phyloP scores from a whole-genome alignment of 169 alveolate genomes.

The Plasmodium chabaudi region DNA sequence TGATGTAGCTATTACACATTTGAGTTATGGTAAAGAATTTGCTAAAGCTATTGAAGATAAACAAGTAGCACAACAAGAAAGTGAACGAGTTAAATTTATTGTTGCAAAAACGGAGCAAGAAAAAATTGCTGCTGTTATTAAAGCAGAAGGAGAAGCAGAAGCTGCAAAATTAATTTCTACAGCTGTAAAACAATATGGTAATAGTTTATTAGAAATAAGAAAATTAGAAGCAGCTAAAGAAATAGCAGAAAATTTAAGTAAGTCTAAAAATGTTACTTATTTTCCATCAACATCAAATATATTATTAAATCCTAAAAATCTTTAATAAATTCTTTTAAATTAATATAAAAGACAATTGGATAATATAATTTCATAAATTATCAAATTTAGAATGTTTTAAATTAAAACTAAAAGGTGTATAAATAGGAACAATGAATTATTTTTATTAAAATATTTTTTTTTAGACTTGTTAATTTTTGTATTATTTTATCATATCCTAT shows the following conservation, averaged over 20 bases:
- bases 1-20: slow-evolving; percentile 97
- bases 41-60: slow-evolving; percentile 97
- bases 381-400: too few relatives aligned
- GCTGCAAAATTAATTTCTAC: slow-evolving; percentile 97
- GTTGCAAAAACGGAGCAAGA: slow-evolving; percentile 97
- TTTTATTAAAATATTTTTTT: too few relatives aligned
- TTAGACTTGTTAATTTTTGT: too few relatives aligned
- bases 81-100: slow-evolving; percentile 96
- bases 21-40: slow-evolving; percentile 97
- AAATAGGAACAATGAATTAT: too few relatives aligned
- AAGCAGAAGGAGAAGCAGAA: slow-evolving; percentile 98
- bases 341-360: too few relatives aligned
- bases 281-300: slow-evolving; percentile 83
- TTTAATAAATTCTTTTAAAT: too few relatives aligned
- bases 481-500: too few relatives aligned
- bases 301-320: slow-evolving; percentile 74
- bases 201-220: slow-evolving; percentile 95
- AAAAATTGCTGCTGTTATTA: slow-evolving; percentile 95
- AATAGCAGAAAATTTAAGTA: slow-evolving; percentile 94
- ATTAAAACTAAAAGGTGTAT: too few relatives aligned
- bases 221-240: slow-evolving; percentile 97
- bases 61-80: slow-evolving; percentile 98
- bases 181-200: slow-evolving; percentile 95
- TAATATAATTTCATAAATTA: too few relatives aligned
- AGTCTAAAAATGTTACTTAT: slow-evolving; percentile 94